Evolutionary conservation across 2,329 filamentous ascomycete species (phyloP).

Genomic region (Exophiala viscosa): DNA sequence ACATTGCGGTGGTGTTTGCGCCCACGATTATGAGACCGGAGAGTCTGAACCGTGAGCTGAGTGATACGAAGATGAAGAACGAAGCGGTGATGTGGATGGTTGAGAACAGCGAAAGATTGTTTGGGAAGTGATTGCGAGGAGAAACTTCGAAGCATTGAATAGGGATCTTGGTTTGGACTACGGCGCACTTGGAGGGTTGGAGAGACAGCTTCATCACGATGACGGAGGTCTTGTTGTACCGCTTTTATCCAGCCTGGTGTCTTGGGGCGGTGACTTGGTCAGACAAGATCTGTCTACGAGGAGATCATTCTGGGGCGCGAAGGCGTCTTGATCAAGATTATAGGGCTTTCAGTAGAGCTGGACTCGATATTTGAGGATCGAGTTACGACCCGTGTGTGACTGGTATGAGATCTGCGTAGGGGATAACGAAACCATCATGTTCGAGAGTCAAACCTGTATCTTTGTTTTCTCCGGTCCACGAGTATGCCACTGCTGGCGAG

Average conservation of each 20-base stretch:
- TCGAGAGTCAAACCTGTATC: background rate
- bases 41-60: constrained; percentile 90
- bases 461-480: background rate
- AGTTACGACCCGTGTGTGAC: background rate
- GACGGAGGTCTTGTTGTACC: constrained; percentile 3
- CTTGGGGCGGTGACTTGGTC: background rate
- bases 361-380: background rate
- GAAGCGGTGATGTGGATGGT: constrained; percentile 87
- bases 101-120: constrained; percentile 81
- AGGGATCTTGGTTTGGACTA: constrained; percentile 8
- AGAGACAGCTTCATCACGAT: constrained; percentile 1
- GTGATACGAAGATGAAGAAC: constrained; percentile 91
- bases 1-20: constrained; percentile 93
- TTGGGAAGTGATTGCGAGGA: constrained; percentile 40
- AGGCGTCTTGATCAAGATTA: background rate
- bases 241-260: constrained; percentile 13
- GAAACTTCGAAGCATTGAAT: constrained; percentile 7
- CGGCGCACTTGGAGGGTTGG: background rate
- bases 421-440: background rate
- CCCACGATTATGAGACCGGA: constrained; percentile 94
- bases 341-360: background rate
- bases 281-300: constrained; percentile 3
- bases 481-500: no score
- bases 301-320: constrained; percentile 1
- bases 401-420: background rate